Percentiles rank a stretch among this genome's conserved stretches.
phyloP scores from a whole-genome alignment of 768 basidiomycete species.

The Leccinellum luteum region DNA sequence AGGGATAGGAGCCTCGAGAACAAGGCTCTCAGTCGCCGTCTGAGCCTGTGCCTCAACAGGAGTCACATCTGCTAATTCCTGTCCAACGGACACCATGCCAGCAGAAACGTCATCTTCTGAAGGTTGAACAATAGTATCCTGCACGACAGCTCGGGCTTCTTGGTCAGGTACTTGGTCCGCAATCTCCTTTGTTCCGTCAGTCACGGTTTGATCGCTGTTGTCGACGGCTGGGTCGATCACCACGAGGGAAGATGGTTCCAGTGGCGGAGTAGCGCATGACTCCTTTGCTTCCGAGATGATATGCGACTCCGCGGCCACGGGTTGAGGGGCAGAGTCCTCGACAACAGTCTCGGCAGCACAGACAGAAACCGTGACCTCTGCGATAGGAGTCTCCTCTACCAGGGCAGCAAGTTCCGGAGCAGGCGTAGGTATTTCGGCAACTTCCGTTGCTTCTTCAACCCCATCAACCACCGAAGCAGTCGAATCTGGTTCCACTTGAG shows the following conservation, averaged over 20 bases:
- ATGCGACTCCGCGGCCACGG: slow-evolving; percentile 7
- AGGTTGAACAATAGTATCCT: not conserved
- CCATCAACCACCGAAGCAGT: not conserved
- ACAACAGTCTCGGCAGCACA: not conserved
- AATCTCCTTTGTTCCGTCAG: not conserved
- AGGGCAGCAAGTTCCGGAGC: slow-evolving; percentile 9
- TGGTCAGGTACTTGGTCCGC: slow-evolving; percentile 4
- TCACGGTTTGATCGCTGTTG: not conserved
- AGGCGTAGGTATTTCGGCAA: slow-evolving; percentile 13
- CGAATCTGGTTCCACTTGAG: slow-evolving; percentile 8
- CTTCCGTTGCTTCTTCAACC: slow-evolving; percentile 13
- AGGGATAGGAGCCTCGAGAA: not conserved
- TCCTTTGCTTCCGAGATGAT: not conserved
- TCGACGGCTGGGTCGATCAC: not conserved
- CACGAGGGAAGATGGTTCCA: not conserved
- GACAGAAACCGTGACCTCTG: slow-evolving; percentile 1
- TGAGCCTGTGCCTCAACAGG: slow-evolving; percentile 6
- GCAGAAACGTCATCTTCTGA: not conserved
- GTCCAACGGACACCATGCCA: not conserved
- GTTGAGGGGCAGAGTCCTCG: not conserved
- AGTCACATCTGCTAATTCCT: not conserved
- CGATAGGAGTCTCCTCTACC: slow-evolving; percentile 16
- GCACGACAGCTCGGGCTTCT: slow-evolving; percentile 1
- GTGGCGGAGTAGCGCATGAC: not conserved
- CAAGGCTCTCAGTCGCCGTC: not conserved